A percentile compares a stretch with the other conserved stretches of the same genome.
These are phyloP conservation scores for Elaeis guineensis DNA, from an alignment of 176 grass and related monocot genomes.

Conservation along the genomic window DNA sequence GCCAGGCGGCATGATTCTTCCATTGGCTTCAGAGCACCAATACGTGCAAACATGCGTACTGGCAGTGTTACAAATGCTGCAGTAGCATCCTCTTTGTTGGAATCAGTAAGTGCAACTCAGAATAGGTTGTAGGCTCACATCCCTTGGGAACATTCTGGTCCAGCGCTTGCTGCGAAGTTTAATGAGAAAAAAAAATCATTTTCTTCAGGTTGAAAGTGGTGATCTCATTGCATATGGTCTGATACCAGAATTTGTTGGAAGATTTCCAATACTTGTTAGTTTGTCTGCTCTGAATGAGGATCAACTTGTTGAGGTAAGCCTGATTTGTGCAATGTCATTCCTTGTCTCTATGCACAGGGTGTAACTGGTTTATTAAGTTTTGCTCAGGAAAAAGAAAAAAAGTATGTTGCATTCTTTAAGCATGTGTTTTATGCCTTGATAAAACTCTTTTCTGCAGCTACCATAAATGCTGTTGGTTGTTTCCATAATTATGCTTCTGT, in stretches of 20 bases:
- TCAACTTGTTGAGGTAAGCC: constrained; percentile 61
- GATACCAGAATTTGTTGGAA: constrained; percentile 68
- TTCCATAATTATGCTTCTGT: too few species aligned
- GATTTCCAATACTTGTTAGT: constrained; percentile 74
- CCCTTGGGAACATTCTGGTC: neutral
- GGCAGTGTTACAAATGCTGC: constrained; percentile 44
- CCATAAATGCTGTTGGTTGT: too few species aligned
- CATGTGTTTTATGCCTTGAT: too few species aligned
- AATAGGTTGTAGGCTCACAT: neutral
- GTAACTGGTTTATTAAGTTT: too few species aligned
- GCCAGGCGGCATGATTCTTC: constrained; percentile 64
- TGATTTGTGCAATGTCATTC: neutral
- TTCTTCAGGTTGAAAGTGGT: constrained; percentile 53
- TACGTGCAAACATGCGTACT: constrained; percentile 58
- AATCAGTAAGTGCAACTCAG: constrained; percentile 46
- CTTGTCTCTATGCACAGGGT: constrained; percentile 1
- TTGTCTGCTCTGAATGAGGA: constrained; percentile 53
- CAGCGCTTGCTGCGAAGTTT: neutral
- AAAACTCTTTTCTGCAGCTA: too few species aligned
- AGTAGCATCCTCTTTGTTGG: constrained; percentile 52
- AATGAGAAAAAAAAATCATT: constrained; percentile 11
- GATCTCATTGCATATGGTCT: constrained; percentile 71
- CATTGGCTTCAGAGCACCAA: constrained; percentile 58
- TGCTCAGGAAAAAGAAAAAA: too few species aligned
- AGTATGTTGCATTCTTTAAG: neutral